These are phyloP conservation scores for Stylonectria norvegica DNA, from an alignment of 2,329 filamentous ascomycete genomes.

Conservation along the genomic window DNA sequence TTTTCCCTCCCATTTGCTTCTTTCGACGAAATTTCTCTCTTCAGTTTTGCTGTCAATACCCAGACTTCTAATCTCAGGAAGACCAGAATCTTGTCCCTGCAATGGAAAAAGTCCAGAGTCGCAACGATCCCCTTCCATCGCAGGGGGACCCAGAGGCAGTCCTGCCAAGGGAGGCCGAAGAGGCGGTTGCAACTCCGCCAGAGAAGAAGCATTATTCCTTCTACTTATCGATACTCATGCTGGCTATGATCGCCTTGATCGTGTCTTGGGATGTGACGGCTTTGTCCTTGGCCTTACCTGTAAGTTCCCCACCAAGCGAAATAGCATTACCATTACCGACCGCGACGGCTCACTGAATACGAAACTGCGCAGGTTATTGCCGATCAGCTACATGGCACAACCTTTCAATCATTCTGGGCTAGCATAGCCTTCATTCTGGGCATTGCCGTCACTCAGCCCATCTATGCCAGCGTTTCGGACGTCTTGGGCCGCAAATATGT, in stretches of 20 bases:
- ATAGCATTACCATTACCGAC: too few species aligned
- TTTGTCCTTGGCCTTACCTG: conserved; percentile 21
- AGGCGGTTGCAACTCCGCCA: background rate
- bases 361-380: conserved; percentile 37
- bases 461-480: conserved; percentile 32
- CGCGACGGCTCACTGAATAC: too few species aligned
- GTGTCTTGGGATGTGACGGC: conserved; percentile 17
- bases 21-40: too few species aligned
- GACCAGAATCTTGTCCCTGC: too few species aligned
- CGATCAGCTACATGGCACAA: conserved; percentile 47
- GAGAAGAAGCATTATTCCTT: conserved; percentile 3
- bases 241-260: conserved; percentile 8
- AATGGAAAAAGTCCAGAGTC: too few species aligned
- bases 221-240: conserved; percentile 5
- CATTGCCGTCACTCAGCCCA: conserved; percentile 57
- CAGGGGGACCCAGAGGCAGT: too few species aligned
- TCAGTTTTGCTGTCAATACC: too few species aligned
- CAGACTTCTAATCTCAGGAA: too few species aligned
- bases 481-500: conserved; percentile 33
- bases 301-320: conserved; percentile 6
- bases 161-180: too few species aligned
- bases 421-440: conserved; percentile 67
- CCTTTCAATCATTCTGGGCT: conserved; percentile 66
- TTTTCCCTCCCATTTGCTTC: too few species aligned
- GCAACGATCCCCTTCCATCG: too few species aligned